phyloP scores from a whole-genome alignment of 257 asterid species.

The Knoxia roxburghii region DNA sequence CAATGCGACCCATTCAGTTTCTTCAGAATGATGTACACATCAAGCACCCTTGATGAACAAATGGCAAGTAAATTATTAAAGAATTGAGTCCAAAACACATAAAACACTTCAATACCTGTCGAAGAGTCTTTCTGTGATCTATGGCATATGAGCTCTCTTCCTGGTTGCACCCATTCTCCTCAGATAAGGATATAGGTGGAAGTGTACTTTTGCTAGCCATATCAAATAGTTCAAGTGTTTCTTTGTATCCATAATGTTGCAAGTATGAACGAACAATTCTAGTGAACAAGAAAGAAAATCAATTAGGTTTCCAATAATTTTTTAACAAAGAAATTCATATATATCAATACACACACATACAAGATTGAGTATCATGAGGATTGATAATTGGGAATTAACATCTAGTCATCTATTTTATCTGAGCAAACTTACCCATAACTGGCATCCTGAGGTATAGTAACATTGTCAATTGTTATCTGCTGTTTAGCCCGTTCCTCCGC shows the following conservation, averaged over 20 bases:
- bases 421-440: slow-evolving; percentile 67
- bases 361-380: background rate
- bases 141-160: slow-evolving; percentile 48
- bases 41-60: background rate
- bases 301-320: slow-evolving; percentile 9
- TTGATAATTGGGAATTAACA: background rate
- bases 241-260: slow-evolving; percentile 91
- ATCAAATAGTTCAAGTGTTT: slow-evolving; percentile 65
- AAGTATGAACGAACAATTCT: slow-evolving; percentile 85
- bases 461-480: slow-evolving; percentile 49
- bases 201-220: slow-evolving; percentile 56
- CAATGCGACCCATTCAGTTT: background rate
- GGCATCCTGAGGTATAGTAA: slow-evolving; percentile 64
- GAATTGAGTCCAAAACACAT: background rate
- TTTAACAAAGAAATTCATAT: background rate
- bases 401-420: background rate
- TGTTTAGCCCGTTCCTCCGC: slow-evolving; percentile 77
- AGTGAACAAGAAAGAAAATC: slow-evolving; percentile 22
- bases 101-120: slow-evolving; percentile 52
- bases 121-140: slow-evolving; percentile 62
- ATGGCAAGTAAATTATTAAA: background rate
- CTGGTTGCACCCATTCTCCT: slow-evolving; percentile 51
- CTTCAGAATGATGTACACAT: background rate
- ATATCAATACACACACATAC: background rate
- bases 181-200: slow-evolving; percentile 58